Conservation (phyloP, 768 basidiomycete genomes). For the Mrakia frigida region DNA sequence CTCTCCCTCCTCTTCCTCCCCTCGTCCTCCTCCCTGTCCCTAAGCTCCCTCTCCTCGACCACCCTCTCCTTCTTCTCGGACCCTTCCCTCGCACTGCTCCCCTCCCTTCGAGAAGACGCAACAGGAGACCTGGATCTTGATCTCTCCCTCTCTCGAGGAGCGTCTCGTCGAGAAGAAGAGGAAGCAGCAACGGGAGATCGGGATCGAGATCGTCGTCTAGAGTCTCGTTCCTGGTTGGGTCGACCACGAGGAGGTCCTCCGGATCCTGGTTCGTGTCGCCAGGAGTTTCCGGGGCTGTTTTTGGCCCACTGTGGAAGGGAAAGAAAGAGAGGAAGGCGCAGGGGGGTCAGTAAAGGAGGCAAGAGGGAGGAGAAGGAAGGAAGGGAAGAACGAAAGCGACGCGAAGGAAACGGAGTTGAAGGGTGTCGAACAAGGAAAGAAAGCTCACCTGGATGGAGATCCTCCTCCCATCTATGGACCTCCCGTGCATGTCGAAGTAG, state of each 20-base stretch:
- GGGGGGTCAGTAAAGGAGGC: background rate
- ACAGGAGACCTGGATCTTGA: background rate
- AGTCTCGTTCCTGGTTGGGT: background rate
- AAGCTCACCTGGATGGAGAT: conserved; percentile 15
- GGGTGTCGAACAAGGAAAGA: background rate
- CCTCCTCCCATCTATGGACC: conserved; percentile 12
- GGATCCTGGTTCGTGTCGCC: conserved; percentile 2
- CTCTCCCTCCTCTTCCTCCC: conserved; percentile 15
- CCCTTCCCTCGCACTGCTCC: background rate
- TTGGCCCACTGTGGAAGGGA: conserved; percentile 18
- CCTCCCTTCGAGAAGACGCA: background rate
- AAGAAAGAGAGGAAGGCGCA: background rate
- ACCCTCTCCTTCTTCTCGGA: background rate
- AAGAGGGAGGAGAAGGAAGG: background rate
- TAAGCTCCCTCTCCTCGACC: background rate
- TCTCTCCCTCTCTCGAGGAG: conserved; percentile 4
- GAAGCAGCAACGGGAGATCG: background rate
- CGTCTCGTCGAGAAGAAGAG: background rate
- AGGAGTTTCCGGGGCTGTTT: background rate
- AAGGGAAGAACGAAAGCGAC: no score
- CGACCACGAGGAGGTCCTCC: conserved; percentile 1
- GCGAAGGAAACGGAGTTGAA: background rate
- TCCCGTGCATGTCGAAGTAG: conserved; percentile 28
- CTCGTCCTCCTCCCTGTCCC: conserved; percentile 19
- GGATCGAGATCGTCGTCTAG: conserved; percentile 18